A percentile compares a stretch with the other conserved stretches of the same genome.
Conservation (phyloP, 2,329 filamentous ascomycete species). For the Whalleya microplaca region DNA sequence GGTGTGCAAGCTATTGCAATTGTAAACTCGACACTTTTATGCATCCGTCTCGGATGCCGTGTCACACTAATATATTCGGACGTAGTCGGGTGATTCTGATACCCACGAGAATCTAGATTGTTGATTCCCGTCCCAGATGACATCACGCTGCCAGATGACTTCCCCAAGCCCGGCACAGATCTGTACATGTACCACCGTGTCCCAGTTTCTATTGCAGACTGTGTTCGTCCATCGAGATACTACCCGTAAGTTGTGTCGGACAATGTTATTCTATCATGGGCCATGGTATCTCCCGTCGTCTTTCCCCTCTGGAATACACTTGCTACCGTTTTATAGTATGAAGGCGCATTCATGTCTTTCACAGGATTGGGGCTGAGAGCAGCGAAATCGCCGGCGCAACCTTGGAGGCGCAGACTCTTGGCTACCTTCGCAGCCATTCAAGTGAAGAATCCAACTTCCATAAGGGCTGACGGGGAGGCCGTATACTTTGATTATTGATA, state of each 20-base stretch:
- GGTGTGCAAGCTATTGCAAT: too few species aligned
- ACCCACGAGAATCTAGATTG: not conserved
- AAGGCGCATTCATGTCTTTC: not conserved
- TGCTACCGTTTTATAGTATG: too few species aligned
- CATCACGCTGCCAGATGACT: not conserved
- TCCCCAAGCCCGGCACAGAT: not conserved
- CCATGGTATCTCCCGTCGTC: too few species aligned
- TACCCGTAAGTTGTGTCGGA: not conserved
- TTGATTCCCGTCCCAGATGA: not conserved
- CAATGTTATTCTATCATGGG: not conserved
- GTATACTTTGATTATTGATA: too few species aligned
- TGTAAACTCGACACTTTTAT: not conserved
- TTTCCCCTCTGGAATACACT: too few species aligned
- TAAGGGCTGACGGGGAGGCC: too few species aligned
- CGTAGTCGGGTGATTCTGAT: not conserved
- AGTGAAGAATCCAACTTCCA: not conserved
- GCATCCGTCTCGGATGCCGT: not conserved
- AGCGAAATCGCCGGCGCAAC: constrained; percentile 1
- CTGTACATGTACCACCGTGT: not conserved
- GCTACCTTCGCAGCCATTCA: constrained; percentile 12
- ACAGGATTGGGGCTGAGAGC: not conserved
- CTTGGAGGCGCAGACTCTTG: constrained; percentile 18
- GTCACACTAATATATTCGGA: not conserved
- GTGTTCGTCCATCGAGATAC: not conserved
- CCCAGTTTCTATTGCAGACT: not conserved